Evolutionary conservation across 257 asterid genomes (phyloP), one percentile per base, ranked within the genome.

Genomic region (Paulownia fortunei): DNA sequence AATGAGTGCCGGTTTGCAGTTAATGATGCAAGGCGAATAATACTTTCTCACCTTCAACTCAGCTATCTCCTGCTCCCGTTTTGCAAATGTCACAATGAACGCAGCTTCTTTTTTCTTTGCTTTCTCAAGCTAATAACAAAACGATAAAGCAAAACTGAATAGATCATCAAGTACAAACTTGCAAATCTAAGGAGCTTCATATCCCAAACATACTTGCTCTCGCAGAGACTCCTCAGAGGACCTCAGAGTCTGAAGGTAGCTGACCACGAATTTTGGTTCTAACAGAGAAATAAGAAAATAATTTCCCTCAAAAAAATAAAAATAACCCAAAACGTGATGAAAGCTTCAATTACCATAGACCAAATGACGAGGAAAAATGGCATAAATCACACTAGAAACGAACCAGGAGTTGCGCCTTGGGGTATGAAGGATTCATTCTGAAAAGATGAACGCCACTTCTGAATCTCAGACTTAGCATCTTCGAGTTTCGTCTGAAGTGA

Each of bases 11-110:
- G 32, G 18, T 1, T 0, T 36, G 42, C 55, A 51, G 42, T 18
- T 49, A 19, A 76, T 3, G 60, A 47, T 61, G 63, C 6, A 75
- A 67, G 30, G 36, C 18, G 37, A 73, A 0, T 44, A 54, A 54
- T 37, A 58, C 79, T 44, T 74, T 71, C 83, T 62, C 69, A 91
- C 99, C 99, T 95, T 96, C 89, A 96, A 82, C 78, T 96, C 99
- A 80, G 99, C 96, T 85, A 96, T 96, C 92, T 96, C 99, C 86
- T 92, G 99, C 86, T 96, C 99, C 74, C 99, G 90, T 81, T 96
- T 96, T 13, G 97, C 97, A 88, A 96, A 93, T 44, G 98, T 93
- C 75, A 96, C 95, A 71, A 96, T 93, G 85, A 94, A 92, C 63
- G 97, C 99, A 68, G 97, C 98, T 85, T 96, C 99, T 81, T 93